A percentile compares a stretch with the other conserved stretches of the same genome.
Conservation (phyloP, 2,329 filamentous ascomycete genomes). For the Pseudocercospora eumusae region DNA sequence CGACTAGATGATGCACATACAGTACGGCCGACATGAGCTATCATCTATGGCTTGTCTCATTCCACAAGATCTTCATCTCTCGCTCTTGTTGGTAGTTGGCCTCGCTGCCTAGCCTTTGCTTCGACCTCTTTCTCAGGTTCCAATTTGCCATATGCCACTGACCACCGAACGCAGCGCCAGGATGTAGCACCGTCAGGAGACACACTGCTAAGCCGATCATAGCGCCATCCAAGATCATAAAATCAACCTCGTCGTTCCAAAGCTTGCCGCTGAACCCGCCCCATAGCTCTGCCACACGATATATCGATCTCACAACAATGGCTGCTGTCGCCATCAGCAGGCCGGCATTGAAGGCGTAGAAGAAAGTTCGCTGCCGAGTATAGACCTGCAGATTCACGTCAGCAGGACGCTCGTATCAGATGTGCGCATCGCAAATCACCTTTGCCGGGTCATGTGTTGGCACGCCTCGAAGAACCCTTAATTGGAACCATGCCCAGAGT, state of each 20-base stretch:
- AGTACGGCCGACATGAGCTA: background rate
- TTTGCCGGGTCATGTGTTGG: conserved; percentile 27
- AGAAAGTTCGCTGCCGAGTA: conserved; percentile 48
- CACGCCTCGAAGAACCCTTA: conserved; percentile 14
- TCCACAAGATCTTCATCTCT: conserved; percentile 1
- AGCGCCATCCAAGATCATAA: conserved; percentile 56
- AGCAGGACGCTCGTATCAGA: background rate
- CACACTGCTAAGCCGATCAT: conserved; percentile 55
- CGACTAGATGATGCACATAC: background rate
- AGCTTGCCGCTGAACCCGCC: conserved; percentile 63
- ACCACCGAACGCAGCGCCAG: conserved; percentile 40
- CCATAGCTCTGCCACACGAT: conserved; percentile 66
- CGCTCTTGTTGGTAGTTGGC: background rate
- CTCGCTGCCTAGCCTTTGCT: background rate
- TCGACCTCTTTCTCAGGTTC: conserved; percentile 15
- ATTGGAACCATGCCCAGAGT: conserved; percentile 41
- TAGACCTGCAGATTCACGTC: conserved; percentile 11
- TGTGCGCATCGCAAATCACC: background rate
- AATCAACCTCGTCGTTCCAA: conserved; percentile 52
- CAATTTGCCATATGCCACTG: conserved; percentile 34
- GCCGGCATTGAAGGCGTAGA: conserved; percentile 57
- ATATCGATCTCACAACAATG: conserved; percentile 66
- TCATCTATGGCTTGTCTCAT: background rate
- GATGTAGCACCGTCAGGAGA: conserved; percentile 52
- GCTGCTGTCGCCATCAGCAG: conserved; percentile 57